Evolutionary conservation across 352 stramenopile genomes (phyloP).

Genomic region (Phytophthora idaei): DNA sequence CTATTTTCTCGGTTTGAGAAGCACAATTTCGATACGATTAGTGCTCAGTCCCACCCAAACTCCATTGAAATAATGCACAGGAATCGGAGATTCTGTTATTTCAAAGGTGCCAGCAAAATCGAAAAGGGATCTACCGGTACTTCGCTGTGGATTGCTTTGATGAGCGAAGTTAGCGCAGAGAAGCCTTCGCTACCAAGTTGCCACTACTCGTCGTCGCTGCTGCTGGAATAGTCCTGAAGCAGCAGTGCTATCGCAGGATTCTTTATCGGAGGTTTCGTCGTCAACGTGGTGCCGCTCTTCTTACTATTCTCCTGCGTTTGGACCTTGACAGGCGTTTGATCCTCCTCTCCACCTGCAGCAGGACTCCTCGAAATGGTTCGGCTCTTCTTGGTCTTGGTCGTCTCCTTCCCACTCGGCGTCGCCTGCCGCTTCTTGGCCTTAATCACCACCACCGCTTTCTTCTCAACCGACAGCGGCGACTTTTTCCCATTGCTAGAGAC

Average conservation of each 20-base stretch:
- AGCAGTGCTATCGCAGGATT: conserved; percentile 24
- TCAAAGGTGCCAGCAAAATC: no score
- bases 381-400: conserved; percentile 21
- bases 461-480: conserved; percentile 9
- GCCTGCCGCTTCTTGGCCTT: conserved; percentile 62
- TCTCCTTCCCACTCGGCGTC: conserved; percentile 4
- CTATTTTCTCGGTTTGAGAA: no score
- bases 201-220: conserved; percentile 39
- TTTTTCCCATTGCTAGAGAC: conserved; percentile 21
- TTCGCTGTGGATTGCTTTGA: conserved; percentile 38
- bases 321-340: not conserved
- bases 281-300: not conserved
- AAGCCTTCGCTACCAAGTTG: not conserved
- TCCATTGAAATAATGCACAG: no score
- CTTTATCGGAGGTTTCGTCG: not conserved
- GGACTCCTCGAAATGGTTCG: conserved; percentile 1
- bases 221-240: conserved; percentile 65
- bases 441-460: conserved; percentile 41
- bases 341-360: not conserved
- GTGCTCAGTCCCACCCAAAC: no score
- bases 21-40: no score
- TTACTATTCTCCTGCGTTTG: conserved; percentile 1
- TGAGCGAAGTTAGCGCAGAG: conserved; percentile 9
- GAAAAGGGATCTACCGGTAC: no score
- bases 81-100: no score